A percentile compares a stretch with the other conserved stretches of the same genome.
Conservation (phyloP, 176 grass and related monocot species). For the Triticum dicoccoides region DNA sequence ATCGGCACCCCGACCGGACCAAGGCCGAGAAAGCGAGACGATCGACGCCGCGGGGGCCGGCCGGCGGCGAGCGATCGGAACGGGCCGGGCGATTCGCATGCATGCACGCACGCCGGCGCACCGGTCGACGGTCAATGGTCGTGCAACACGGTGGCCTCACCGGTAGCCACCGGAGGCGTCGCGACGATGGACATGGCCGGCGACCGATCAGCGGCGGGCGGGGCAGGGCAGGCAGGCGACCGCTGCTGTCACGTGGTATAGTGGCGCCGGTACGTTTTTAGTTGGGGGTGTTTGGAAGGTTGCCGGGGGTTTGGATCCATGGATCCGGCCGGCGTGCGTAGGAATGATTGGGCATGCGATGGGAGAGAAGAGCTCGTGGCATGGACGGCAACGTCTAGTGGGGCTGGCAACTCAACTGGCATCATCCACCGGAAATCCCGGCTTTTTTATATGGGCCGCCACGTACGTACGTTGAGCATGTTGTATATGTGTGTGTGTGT, state of each 20-base stretch:
- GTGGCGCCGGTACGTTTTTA: not conserved
- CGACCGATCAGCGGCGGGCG: not conserved
- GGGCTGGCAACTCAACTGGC: not conserved
- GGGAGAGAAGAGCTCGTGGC: not conserved
- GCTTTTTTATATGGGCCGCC: not conserved
- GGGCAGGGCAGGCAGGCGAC: too few species aligned
- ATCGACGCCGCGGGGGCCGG: too few species aligned
- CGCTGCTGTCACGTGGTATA: not conserved
- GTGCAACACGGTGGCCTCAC: not conserved
- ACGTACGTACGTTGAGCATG: not conserved
- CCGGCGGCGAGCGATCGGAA: too few species aligned
- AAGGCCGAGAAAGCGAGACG: too few species aligned
- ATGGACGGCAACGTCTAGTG: not conserved
- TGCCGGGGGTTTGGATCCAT: not conserved
- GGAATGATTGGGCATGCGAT: slow-evolving; percentile 8
- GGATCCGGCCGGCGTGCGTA: not conserved
- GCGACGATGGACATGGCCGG: not conserved
- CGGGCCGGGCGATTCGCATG: not conserved
- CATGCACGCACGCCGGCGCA: too few species aligned
- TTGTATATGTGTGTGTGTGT: too few species aligned
- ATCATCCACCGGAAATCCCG: not conserved
- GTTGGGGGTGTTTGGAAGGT: not conserved
- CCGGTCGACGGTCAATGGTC: too few species aligned
- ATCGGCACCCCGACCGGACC: too few species aligned
- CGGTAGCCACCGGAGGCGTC: not conserved